phyloP scores from a whole-genome alignment of 2,329 filamentous ascomycete species.

The Venturia asperata region DNA sequence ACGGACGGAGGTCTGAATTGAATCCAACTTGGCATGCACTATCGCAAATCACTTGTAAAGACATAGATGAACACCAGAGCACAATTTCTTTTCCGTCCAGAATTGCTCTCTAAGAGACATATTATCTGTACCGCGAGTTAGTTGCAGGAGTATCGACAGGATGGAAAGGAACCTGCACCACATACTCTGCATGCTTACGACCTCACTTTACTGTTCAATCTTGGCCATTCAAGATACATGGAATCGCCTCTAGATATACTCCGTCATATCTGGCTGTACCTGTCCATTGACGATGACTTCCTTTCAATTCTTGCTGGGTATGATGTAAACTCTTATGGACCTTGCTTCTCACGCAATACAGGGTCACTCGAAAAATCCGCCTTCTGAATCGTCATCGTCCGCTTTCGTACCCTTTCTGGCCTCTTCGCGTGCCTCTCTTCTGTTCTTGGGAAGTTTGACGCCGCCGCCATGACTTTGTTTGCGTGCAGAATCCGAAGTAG shows the following conservation, averaged over 20 bases:
- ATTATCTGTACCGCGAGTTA: background rate
- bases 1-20: background rate
- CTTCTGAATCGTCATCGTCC: constrained; percentile 15
- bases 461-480: background rate
- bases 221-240: background rate
- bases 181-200: background rate
- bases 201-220: background rate
- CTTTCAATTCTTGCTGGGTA: background rate
- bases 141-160: background rate
- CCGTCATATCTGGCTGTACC: background rate
- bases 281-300: too few relatives aligned
- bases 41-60: background rate
- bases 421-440: background rate
- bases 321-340: background rate
- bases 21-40: background rate
- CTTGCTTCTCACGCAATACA: background rate
- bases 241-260: background rate
- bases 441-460: background rate
- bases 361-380: constrained; percentile 17
- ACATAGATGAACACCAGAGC: background rate
- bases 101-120: background rate
- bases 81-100: background rate
- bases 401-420: background rate
- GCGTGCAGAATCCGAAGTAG: background rate
- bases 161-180: background rate